phyloP scores from a whole-genome alignment of 2,329 filamentous ascomycete genomes.

The Monosporascus sp. region DNA sequence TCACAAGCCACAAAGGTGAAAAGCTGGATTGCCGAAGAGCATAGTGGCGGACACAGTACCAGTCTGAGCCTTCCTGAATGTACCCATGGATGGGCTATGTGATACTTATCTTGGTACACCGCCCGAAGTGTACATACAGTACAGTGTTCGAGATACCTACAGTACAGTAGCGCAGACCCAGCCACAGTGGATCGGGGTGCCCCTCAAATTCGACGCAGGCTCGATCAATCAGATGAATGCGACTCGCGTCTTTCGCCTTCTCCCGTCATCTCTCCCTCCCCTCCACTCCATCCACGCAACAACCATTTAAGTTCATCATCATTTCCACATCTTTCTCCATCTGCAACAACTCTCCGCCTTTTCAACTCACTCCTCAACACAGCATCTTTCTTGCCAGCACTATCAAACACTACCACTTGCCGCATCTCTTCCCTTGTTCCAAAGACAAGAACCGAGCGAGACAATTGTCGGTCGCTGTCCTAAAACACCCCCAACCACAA shows the following conservation, averaged over 20 bases:
- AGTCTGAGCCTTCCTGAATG: too few species aligned
- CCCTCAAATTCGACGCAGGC: not conserved
- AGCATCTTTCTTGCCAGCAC: not conserved
- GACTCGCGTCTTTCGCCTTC: not conserved
- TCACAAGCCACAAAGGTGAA: too few species aligned
- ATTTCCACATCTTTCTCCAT: not conserved
- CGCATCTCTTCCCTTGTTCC: constrained; percentile 10
- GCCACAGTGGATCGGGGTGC: not conserved
- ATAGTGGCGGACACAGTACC: too few species aligned
- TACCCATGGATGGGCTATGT: too few species aligned
- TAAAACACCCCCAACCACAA: constrained; percentile 30
- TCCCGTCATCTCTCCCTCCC: not conserved
- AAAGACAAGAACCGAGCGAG: constrained; percentile 49
- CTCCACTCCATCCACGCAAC: constrained; percentile 4
- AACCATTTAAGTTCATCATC: constrained; percentile 11
- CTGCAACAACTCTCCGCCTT: constrained; percentile 5
- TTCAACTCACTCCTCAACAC: constrained; percentile 3
- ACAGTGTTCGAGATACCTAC: too few species aligned
- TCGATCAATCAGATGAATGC: too few species aligned
- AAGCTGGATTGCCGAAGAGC: too few species aligned
- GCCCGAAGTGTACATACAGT: too few species aligned
- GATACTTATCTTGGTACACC: too few species aligned
- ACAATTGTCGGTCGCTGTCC: constrained; percentile 48
- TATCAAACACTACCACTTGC: constrained; percentile 3
- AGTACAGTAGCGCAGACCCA: not conserved